These are phyloP conservation scores for Dothistroma septosporum DNA, from an alignment of 2,329 filamentous ascomycete genomes.

Conservation along the genomic window DNA sequence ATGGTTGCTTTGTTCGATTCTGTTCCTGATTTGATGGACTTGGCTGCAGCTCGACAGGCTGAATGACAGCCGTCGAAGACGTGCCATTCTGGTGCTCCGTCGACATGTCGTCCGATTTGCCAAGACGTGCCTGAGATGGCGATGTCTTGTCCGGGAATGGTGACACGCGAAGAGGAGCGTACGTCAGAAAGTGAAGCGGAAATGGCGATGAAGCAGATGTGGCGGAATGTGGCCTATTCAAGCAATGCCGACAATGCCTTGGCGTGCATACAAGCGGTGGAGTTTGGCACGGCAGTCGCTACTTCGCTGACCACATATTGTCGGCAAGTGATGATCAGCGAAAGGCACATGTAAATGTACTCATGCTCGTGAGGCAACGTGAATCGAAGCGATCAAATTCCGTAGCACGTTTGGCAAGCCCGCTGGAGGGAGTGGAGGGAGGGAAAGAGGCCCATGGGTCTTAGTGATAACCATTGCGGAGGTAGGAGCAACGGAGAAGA, in stretches of 20 bases:
- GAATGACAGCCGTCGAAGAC: conserved; percentile 29
- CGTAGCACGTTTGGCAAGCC: neutral
- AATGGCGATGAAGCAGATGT: conserved; percentile 4
- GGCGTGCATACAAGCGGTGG: neutral
- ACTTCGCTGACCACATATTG: neutral
- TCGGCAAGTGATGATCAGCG: too few species aligned
- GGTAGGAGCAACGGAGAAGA: neutral
- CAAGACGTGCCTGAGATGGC: neutral
- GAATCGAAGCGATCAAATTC: neutral
- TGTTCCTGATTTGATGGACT: conserved; percentile 17
- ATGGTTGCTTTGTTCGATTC: conserved; percentile 19
- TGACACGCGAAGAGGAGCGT: neutral
- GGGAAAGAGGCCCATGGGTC: neutral
- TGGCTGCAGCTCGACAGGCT: conserved; percentile 27
- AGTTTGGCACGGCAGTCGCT: neutral
- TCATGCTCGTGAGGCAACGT: neutral
- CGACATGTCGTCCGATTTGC: conserved; percentile 6
- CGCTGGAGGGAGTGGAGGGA: neutral
- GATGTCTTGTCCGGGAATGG: neutral
- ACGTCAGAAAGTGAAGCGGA: neutral
- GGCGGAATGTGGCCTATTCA: conserved; percentile 7
- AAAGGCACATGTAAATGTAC: too few species aligned
- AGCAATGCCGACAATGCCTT: conserved; percentile 5
- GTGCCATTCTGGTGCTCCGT: conserved; percentile 20
- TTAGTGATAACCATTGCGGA: neutral